These are phyloP conservation scores for Zygnema circumcarinatum DNA, from an alignment of 139 green algal species.

Conservation along the genomic window DNA sequence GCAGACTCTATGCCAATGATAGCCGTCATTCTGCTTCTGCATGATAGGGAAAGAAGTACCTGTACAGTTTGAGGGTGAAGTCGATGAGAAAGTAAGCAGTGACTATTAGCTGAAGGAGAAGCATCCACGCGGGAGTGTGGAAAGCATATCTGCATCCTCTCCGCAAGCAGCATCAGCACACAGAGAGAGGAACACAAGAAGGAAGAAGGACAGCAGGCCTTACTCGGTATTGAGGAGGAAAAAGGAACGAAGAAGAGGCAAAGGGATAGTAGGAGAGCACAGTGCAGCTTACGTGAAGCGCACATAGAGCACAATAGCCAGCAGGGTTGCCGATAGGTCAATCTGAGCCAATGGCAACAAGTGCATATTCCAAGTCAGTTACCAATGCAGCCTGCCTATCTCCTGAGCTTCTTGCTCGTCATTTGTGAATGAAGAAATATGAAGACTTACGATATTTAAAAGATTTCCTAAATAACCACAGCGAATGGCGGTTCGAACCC, in stretches of 20 bases:
- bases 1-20: not conserved
- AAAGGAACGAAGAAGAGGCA: too few species aligned
- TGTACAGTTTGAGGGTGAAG: conserved; percentile 21
- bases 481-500: not conserved
- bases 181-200: not conserved
- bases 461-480: not conserved
- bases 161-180: not conserved
- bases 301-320: not conserved
- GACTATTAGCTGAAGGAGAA: not conserved
- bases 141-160: not conserved
- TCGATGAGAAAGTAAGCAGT: conserved; percentile 9
- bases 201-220: not conserved
- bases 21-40: not conserved
- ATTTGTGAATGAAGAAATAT: not conserved
- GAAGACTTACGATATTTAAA: not conserved
- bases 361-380: not conserved
- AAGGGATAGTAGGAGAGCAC: too few species aligned
- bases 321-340: not conserved
- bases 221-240: too few species aligned
- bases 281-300: not conserved
- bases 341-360: not conserved
- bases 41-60: not conserved
- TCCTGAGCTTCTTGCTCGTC: not conserved
- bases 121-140: not conserved
- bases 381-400: not conserved